Base-by-base conservation (phyloP, 2,329 filamentous ascomycete genomes). In the Trichoderma simmonsii region DNA sequence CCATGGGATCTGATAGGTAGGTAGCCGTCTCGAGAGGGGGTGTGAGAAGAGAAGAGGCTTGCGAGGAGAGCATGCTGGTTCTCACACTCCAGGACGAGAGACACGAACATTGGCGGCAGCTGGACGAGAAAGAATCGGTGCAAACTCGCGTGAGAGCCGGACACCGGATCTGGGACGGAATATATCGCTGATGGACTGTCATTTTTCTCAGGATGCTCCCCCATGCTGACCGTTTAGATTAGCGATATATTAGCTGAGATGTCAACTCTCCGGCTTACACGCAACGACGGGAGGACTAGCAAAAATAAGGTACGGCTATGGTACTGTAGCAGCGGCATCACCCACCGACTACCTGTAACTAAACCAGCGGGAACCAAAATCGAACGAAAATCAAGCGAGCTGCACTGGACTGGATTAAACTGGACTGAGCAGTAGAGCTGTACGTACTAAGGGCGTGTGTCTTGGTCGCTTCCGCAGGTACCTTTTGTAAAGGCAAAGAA, bases 221-320 rank as follows among this genome's bases (percentile, higher is more conserved):
- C 26, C 36, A 69, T 34, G 39, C 7, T 26, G 24, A 39, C 56
- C 43, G 12, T 39, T 59, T n/a, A 51, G 36, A 69, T 61, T 26
- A 69, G 65, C 65, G 65, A 69, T 48, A 32, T 32, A 48, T 48
- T 32, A 68, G 36, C 56, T 48, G 65, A 51, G 26, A 69, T 48
- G 26, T 21, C 65, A 61, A 67, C 12, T n/a, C 12, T 60, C 36
- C 36, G 65, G 56, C 56, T 69, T 60, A 24, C 26, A 32, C 15
- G 21, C 30, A 56, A 11, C 28, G n/a, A 24, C 26, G 32, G 18
- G 57, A 60, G 28, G 32, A 34, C 57, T 65, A 54, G 24, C 59
- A 61, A 11, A 11, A 61, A 39, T 24, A 60, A 60, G 30, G n/a
- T n/a, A 21, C 18, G 57, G 57, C 57, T 34, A 34, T 12, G 56